A percentile compares a stretch with the other conserved stretches of the same genome.
Conservation (phyloP, 2,329 filamentous ascomycete species). For the Clarireedia paspali region DNA sequence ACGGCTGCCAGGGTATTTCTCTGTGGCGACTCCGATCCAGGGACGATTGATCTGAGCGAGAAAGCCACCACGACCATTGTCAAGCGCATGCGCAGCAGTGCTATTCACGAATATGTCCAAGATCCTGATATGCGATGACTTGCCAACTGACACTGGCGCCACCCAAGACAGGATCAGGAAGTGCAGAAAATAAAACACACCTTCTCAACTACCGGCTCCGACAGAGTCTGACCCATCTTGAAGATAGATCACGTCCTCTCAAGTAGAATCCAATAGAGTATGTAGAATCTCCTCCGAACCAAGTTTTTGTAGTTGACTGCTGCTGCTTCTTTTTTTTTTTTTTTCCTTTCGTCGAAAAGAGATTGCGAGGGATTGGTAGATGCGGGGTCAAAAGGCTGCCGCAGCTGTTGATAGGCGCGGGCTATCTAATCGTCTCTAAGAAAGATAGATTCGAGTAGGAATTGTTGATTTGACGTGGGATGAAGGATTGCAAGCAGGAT, state of each 20-base stretch:
- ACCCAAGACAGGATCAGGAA: conserved; percentile 6
- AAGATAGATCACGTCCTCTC: conserved; percentile 18
- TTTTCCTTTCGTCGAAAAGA: conserved; percentile 1
- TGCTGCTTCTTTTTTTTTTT: background rate
- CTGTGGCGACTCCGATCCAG: background rate
- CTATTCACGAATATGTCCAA: background rate
- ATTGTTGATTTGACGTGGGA: background rate
- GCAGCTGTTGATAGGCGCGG: conserved; percentile 1
- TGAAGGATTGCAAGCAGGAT: background rate
- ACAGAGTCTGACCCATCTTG: conserved; percentile 95
- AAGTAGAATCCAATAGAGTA: conserved; percentile 19
- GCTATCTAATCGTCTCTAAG: conserved; percentile 1
- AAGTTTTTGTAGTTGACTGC: background rate
- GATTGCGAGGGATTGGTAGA: conserved; percentile 4
- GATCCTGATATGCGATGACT: background rate
- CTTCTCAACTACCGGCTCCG: conserved; percentile 98
- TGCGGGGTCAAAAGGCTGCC: conserved; percentile 5
- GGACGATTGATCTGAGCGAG: background rate
- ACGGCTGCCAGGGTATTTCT: no score
- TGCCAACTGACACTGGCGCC: background rate
- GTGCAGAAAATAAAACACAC: conserved; percentile 44
- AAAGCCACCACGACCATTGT: background rate
- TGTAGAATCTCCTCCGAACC: background rate
- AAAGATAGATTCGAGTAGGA: background rate
- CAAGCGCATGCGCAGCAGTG: background rate